Base-by-base conservation (phyloP, 495 filamentous ascomycete genomes). In the Aspergillus coremiiformis region DNA sequence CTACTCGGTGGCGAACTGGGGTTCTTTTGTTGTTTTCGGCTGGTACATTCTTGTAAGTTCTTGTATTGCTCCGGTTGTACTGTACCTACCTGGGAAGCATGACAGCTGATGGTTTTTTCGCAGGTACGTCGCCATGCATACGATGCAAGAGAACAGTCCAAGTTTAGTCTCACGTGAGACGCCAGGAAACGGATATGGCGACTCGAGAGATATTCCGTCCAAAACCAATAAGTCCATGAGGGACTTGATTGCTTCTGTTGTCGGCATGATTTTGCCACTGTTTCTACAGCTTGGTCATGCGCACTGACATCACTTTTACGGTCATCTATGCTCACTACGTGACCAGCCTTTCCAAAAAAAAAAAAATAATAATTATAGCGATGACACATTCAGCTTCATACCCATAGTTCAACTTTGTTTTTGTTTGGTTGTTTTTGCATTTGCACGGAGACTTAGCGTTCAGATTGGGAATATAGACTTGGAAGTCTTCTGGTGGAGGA, bases 121-220 rank as follows among this genome's bases (percentile, higher is more conserved):
- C 17, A 95, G 90, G 63, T 97, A 98, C 62, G 93, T 98, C 23
- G 94, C 93, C 2, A 95, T 96, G 92, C 93, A 98, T 63, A 89
- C 90, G 3, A 96, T 97, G 90, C 89, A 92, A 63, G 90, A 95
- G 60, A 83, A 85, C 39, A 80, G 81, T 51, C 68, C 55, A 51
- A 70, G 46, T 56, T 73, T 44, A 33, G 62, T 49, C 57, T 79
- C 62, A 50, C 78, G 83, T 11, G 78, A 81, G 41, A 35, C 64
- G 7, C 74, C 75, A 51, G 62, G 65, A 22, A 90, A 89, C 62
- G 87, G 87, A 21, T 90, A 85, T 60, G 64, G 77, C 11, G 85
- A 90, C 47, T 60, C 66, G 1, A 60, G 76, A 7, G 76, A 78
- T 15, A 57, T 61, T 20, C 52, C 58, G 33, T 33, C 56, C 33